Conservation (phyloP, 2,329 filamentous ascomycete species). For the Penicillium sp. region DNA sequence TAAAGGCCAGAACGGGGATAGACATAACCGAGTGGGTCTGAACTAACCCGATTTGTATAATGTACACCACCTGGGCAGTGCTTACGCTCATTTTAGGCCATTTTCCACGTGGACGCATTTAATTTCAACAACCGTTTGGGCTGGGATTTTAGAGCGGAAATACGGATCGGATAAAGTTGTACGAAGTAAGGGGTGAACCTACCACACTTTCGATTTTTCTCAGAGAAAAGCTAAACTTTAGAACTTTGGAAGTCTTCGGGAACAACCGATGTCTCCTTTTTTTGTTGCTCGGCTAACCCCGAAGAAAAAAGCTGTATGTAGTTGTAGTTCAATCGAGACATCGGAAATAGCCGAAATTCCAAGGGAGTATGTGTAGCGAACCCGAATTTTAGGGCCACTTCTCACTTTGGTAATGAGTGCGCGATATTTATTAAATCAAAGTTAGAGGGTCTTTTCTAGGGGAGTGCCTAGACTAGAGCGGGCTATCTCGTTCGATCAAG, state of each 20-base stretch:
- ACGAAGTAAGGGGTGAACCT: too few relatives aligned
- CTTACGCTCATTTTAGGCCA: neutral
- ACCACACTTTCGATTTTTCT: too few relatives aligned
- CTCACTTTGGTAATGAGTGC: neutral
- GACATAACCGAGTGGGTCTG: neutral
- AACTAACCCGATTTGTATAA: conserved; percentile 11
- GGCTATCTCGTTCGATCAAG: neutral
- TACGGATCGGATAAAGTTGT: too few relatives aligned
- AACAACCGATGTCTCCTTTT: neutral
- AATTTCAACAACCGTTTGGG: neutral
- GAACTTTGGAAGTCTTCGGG: neutral
- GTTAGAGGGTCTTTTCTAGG: neutral
- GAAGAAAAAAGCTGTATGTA: neutral
- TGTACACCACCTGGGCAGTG: conserved; percentile 3
- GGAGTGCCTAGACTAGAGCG: neutral
- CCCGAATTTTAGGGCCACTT: neutral
- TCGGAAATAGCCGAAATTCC: neutral
- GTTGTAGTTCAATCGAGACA: neutral
- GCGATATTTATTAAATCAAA: neutral
- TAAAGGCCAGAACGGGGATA: neutral
- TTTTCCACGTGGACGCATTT: neutral
- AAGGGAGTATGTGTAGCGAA: neutral
- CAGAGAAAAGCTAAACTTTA: too few relatives aligned
- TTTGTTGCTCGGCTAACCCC: neutral
- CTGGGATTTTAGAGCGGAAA: too few relatives aligned